Percentiles rank a stretch among this genome's conserved stretches.
phyloP scores from a whole-genome alignment of 257 asterid species.

The Agastache rugosa region DNA sequence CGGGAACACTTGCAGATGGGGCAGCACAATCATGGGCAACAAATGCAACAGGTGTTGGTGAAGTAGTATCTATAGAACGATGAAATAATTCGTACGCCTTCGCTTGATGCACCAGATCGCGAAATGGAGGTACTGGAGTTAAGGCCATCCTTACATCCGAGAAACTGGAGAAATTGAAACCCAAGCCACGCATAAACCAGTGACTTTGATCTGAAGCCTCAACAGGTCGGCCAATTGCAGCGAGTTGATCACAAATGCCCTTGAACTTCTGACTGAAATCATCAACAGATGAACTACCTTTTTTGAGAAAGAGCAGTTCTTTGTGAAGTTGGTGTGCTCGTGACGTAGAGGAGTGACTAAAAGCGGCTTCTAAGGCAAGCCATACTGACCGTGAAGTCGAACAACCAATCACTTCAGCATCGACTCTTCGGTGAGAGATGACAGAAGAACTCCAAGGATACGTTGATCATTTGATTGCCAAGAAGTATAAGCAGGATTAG shows the following conservation, averaged over 20 bases:
- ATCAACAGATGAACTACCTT: background rate
- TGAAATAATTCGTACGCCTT: background rate
- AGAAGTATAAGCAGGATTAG: background rate
- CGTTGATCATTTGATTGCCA: background rate
- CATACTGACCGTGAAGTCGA: background rate
- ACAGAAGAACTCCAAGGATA: background rate
- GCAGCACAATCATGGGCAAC: background rate
- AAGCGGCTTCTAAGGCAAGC: background rate
- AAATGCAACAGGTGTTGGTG: background rate
- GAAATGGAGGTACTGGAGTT: background rate
- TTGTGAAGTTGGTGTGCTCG: background rate
- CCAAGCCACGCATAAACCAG: background rate
- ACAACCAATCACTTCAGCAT: background rate
- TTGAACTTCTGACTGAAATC: background rate
- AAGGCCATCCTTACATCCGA: background rate
- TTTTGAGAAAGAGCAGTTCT: background rate
- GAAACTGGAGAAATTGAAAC: background rate
- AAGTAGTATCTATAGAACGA: background rate
- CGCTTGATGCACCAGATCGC: background rate
- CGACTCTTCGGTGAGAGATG: background rate
- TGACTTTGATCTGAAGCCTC: background rate
- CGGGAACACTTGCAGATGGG: background rate
- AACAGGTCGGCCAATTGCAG: background rate
- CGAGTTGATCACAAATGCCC: background rate
- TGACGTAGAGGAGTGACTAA: background rate